These are phyloP conservation scores for Lasiosphaeriaceae sp. DNA, from an alignment of 495 filamentous ascomycete genomes.

Conservation along the genomic window DNA sequence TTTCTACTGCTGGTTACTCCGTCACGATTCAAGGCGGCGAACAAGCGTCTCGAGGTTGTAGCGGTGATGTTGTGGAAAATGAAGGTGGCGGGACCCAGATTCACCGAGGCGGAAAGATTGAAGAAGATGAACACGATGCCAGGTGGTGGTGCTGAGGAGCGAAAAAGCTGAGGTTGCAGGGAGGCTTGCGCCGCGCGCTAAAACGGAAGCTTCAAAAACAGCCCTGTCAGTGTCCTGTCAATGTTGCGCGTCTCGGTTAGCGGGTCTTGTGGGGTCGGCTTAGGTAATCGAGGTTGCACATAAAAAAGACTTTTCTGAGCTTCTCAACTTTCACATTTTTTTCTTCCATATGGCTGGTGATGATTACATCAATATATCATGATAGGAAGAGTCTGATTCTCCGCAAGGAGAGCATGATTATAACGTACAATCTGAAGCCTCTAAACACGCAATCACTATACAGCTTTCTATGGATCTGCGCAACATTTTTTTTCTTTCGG, in stretches of 20 bases:
- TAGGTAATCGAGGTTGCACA: slow-evolving; percentile 12
- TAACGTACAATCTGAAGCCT: slow-evolving; percentile 54
- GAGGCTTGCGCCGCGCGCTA: background rate
- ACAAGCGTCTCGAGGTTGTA: too few species aligned
- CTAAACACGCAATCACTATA: slow-evolving; percentile 1
- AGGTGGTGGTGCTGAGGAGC: background rate
- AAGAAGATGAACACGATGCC: background rate
- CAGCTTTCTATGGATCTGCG: background rate
- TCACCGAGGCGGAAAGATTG: background rate
- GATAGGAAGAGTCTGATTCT: slow-evolving; percentile 60
- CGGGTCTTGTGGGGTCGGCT: too few species aligned
- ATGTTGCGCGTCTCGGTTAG: background rate
- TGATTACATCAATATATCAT: slow-evolving; percentile 48
- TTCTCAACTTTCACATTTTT: slow-evolving; percentile 12
- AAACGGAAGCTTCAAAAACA: background rate
- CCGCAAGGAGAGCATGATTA: slow-evolving; percentile 51
- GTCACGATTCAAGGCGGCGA: too few species aligned
- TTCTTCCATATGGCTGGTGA: slow-evolving; percentile 45
- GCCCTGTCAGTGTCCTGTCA: background rate
- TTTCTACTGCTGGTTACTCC: too few species aligned
- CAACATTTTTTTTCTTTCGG: too few species aligned
- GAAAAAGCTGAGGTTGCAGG: slow-evolving; percentile 1
- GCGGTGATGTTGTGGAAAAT: background rate
- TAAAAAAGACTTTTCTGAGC: slow-evolving; percentile 9
- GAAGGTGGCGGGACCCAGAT: background rate